Evolutionary conservation across 1,139 yeast genomes (phyloP).

Genomic region (Wickerhamomyces sp.): DNA sequence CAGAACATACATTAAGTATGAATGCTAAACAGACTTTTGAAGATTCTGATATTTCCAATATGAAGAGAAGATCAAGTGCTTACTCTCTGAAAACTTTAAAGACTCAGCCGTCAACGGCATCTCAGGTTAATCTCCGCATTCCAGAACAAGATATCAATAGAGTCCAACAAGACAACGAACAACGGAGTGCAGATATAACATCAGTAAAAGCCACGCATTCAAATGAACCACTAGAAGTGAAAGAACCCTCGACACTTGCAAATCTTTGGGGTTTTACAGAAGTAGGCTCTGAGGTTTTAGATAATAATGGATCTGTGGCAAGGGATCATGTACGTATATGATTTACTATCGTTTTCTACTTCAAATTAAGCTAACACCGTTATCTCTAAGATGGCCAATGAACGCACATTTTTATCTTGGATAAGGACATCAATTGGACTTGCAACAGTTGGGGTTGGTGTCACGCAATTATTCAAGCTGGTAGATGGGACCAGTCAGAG

Average conservation of each 20-base stretch:
- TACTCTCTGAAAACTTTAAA: neutral
- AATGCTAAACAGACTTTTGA: no score
- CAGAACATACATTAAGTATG: no score
- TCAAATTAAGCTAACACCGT: no score
- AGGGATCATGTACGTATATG: conserved; percentile 39
- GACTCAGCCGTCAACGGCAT: neutral
- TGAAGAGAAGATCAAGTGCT: neutral
- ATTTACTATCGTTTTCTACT: no score
- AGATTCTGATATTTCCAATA: no score
- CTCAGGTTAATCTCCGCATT: neutral
- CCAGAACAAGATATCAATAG: neutral
- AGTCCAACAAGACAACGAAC: neutral
- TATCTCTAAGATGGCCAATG: conserved; percentile 71
- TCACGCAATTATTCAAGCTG: conserved; percentile 46
- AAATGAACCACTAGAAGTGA: no score
- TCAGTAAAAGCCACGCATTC: no score
- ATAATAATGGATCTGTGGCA: conserved; percentile 45
- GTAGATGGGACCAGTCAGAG: conserved; percentile 11
- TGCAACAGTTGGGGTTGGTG: conserved; percentile 53
- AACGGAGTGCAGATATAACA: no score
- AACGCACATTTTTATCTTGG: conserved; percentile 76
- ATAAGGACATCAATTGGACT: conserved; percentile 56
- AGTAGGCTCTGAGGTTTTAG: conserved; percentile 28
- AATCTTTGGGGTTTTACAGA: conserved; percentile 16
- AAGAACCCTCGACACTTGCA: no score